Evolutionary conservation across 352 stramenopile genomes (phyloP), one percentile per base, ranked within the genome.

Genomic region (Phytophthora sp.): DNA sequence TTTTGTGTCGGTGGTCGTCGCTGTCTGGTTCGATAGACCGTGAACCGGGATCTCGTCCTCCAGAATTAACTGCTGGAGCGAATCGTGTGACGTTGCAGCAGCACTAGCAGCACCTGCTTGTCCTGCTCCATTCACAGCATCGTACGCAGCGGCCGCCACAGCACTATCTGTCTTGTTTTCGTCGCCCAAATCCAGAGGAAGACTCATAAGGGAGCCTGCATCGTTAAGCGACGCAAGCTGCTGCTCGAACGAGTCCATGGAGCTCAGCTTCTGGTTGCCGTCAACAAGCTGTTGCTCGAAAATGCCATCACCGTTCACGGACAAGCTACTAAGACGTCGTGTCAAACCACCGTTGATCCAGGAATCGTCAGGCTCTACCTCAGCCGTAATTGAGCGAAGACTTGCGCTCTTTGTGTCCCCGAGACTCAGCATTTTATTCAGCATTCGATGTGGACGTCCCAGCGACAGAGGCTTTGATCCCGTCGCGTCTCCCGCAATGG

Each of bases 361-460:
- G 2, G 65, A 66, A 31, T 85, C 76, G 11, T 85, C 77, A 8
- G 79, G 77, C 30, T 83, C 73, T 7, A 77, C 69, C 38, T 81
- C 64, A n/a, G 76, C 75, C 6, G 77, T 82, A 26, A 88, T 66
- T 24, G 76, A 84, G 13, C 79, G 79, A 7, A 88, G 56, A 65
- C 79, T 88, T 35, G 64, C 74, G 24, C 76, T 85, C 50, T 75
- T 80, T 0, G 77, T 79, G 44, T 80, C 79, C 11, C 79, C 79
- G 12, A 88, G 72, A 69, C 79, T 88, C 67, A 88, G 59, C 77
- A 88, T 85, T 30, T 76, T 73, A 18, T 69, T 66, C 1, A 88
- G 60, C 38, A 66, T 63, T 16, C 55, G 35, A 23, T 68, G 69
- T n/a, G 71, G 51, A 36, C 63, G 72, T 35, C 53, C 63, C 24